Evolutionary conservation across 495 filamentous ascomycete genomes (phyloP).

Genomic region (Haplographium delicatum): DNA sequence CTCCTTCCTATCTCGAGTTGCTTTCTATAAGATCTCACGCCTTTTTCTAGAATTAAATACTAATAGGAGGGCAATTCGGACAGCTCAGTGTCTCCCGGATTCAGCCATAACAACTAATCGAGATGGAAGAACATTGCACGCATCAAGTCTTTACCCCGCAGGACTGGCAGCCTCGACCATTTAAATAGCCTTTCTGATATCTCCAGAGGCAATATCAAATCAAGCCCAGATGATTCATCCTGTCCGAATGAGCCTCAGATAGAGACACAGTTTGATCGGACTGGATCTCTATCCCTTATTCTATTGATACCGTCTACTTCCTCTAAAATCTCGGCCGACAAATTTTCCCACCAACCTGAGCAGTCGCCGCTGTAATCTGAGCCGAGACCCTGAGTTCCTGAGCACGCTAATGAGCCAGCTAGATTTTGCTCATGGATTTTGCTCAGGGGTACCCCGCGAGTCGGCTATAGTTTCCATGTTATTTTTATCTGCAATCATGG

Average conservation of each 20-base stretch:
- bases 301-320: conserved; percentile 8
- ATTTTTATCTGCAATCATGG: no score
- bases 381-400: no score
- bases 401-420: no score
- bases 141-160: not conserved
- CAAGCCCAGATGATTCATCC: conserved; percentile 4
- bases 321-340: not conserved
- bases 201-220: conserved; percentile 4
- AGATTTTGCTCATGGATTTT: no score
- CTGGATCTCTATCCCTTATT: conserved; percentile 8
- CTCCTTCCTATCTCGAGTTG: no score
- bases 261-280: conserved; percentile 5
- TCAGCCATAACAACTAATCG: conserved; percentile 1
- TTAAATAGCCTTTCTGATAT: conserved; percentile 1
- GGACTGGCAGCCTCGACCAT: not conserved
- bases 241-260: conserved; percentile 9
- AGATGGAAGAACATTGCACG: conserved; percentile 1
- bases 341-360: no score
- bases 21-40: no score
- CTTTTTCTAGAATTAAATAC: no score
- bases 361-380: no score
- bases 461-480: no score
- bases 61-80: no score
- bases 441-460: no score
- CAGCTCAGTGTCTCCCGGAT: conserved; percentile 6